These are phyloP conservation scores for Solanum paucissectum DNA, from an alignment of 257 asterid species.

Conservation along the genomic window DNA sequence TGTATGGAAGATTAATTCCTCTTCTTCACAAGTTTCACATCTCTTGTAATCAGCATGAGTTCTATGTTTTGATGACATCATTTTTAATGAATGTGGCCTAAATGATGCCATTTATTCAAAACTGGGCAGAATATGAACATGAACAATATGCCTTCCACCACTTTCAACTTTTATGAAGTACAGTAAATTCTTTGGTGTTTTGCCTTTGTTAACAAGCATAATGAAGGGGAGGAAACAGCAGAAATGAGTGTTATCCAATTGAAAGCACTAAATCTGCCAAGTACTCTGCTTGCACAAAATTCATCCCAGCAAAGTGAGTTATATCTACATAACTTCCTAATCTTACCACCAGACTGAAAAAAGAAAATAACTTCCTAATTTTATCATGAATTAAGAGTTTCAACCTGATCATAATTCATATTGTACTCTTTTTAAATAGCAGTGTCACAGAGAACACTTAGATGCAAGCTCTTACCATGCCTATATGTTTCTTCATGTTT, in stretches of 20 bases:
- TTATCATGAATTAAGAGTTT: neutral
- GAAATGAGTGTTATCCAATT: neutral
- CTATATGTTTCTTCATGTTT: constrained; percentile 92
- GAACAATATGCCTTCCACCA: neutral
- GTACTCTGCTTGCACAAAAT: neutral
- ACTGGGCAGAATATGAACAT: neutral
- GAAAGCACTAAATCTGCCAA: neutral
- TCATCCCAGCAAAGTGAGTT: neutral
- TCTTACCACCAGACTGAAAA: neutral
- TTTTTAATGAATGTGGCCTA: neutral
- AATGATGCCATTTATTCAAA: neutral
- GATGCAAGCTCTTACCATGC: constrained; percentile 64
- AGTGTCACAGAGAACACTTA: neutral
- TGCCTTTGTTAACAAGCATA: neutral
- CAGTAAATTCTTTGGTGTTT: neutral
- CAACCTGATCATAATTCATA: neutral
- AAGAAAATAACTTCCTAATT: neutral
- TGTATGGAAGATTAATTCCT: neutral
- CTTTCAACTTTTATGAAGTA: neutral
- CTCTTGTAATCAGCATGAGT: neutral
- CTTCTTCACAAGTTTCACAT: neutral
- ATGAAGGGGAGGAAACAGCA: neutral
- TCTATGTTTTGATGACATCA: neutral
- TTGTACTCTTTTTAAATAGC: neutral
- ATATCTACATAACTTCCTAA: neutral